These are phyloP conservation scores for Microbotryum silenes-acaulis DNA, from an alignment of 1,284 basidiomycete genomes.

Conservation along the genomic window DNA sequence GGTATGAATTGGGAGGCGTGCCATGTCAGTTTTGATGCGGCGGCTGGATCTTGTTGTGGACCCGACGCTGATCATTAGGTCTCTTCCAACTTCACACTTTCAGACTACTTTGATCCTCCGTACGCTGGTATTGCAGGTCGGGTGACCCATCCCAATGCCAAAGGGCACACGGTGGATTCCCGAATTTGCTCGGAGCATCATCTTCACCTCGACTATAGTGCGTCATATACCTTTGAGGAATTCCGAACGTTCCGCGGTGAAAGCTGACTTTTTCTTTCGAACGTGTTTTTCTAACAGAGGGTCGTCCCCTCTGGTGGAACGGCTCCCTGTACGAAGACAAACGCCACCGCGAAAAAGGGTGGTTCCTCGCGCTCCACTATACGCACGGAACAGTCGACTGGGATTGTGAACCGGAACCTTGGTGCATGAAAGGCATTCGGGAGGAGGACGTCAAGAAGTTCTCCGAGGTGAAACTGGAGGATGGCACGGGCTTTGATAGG, in stretches of 20 bases:
- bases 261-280: background rate
- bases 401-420: conserved; percentile 25
- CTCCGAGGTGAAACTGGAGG: conserved; percentile 3
- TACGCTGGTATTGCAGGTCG: conserved; percentile 22
- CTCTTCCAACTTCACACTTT: background rate
- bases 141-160: conserved; percentile 25
- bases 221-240: background rate
- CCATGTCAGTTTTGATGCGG: conserved; percentile 11
- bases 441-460: conserved; percentile 22
- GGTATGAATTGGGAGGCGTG: conserved; percentile 19
- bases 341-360: conserved; percentile 25
- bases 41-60: no score
- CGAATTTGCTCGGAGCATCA: conserved; percentile 31
- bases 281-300: background rate
- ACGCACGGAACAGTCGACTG: conserved; percentile 26
- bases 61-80: background rate
- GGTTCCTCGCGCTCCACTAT: conserved; percentile 30
- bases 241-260: no score
- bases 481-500: conserved; percentile 18
- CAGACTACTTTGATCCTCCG: conserved; percentile 1
- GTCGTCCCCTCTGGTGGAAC: conserved; percentile 28
- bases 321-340: conserved; percentile 28
- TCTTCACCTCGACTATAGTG: conserved; percentile 25
- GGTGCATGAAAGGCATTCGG: conserved; percentile 20
- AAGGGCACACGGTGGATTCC: conserved; percentile 27